Evolutionary conservation across 495 filamentous ascomycete genomes (phyloP), one percentile per base, ranked within the genome.

Genomic region (Hypoxylon fuscum): DNA sequence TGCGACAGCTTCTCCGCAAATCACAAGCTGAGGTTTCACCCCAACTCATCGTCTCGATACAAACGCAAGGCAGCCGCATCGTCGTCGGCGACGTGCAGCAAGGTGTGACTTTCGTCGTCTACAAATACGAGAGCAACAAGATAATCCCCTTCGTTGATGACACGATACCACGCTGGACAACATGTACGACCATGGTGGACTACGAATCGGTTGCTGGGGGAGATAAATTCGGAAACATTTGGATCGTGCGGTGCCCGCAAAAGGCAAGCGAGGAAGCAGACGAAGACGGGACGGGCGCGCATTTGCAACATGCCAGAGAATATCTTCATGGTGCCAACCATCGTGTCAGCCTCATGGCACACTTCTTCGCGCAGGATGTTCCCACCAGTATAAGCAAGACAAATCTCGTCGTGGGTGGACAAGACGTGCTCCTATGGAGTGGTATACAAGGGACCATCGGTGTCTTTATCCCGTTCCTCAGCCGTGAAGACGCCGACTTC

Each of bases 191-290:
- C 5, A 97, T 98, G 94, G 88, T 97, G 1, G 96, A 99, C 71
- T 99, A 99, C 75, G 95, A 98, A 71, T 97, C 94, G 1, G 87
- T 90, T 14, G 95, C 92, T 9, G 95, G 93, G 29, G 96, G 96
- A 37, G 96, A 99, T 77, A 97, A 96, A 71, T 99, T 99, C 59
- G 96, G 96, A 41, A 98, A 98, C 66, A 69, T 99, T 2, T 98
- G 92, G 92, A 82, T 98, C 32, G 72, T 98, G 53, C 89, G 96
- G 9, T 94, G 90, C 66, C 92, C 96, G 0, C 83, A 87, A 58
- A 94, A 96, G 72, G 86, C 88, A 2, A 94, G 90, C 0, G 91
- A 94, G 48, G 89, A 96, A 68, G 85, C 90, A 0, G 95, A 99
- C 68, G 96, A 98, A 75, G 92, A 96, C 56, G 91, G 90, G 38